These are phyloP conservation scores for Ramularia collo-cygni DNA, from an alignment of 2,329 filamentous ascomycete species.

Conservation along the genomic window DNA sequence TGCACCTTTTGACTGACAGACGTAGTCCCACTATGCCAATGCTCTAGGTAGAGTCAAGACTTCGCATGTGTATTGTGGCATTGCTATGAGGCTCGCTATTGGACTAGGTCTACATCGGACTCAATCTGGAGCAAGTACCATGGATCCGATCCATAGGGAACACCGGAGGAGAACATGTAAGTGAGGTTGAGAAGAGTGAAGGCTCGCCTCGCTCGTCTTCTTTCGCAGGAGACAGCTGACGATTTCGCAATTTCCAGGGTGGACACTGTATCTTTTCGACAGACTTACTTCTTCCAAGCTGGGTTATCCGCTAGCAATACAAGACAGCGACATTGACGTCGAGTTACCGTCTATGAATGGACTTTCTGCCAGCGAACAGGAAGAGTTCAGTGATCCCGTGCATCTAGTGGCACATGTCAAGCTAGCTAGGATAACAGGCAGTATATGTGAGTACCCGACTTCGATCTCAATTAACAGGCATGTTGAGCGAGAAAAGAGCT, in stretches of 20 bases:
- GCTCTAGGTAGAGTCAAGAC: constrained; percentile 41
- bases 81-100: constrained; percentile 39
- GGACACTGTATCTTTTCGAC: constrained; percentile 32
- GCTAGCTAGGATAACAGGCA: constrained; percentile 32
- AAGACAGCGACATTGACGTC: constrained; percentile 35
- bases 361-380: constrained; percentile 20
- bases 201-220: no score
- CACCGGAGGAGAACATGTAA: constrained; percentile 28
- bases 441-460: constrained; percentile 21
- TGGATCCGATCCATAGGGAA: constrained; percentile 29
- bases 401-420: constrained; percentile 37
- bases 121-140: constrained; percentile 31
- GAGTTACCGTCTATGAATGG: constrained; percentile 37
- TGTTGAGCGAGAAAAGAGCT: no score
- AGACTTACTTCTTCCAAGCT: constrained; percentile 30
- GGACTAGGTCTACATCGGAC: constrained; percentile 39
- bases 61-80: constrained; percentile 40
- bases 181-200: no score
- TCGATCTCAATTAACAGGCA: constrained; percentile 13
- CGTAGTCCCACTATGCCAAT: constrained; percentile 41
- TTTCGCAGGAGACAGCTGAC: no score
- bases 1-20: no score
- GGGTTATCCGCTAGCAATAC: constrained; percentile 29
- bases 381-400: constrained; percentile 32
- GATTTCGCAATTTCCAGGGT: no score